Evolutionary conservation across 768 basidiomycete genomes (phyloP).

Genomic region (Boletellus ananiceps): DNA sequence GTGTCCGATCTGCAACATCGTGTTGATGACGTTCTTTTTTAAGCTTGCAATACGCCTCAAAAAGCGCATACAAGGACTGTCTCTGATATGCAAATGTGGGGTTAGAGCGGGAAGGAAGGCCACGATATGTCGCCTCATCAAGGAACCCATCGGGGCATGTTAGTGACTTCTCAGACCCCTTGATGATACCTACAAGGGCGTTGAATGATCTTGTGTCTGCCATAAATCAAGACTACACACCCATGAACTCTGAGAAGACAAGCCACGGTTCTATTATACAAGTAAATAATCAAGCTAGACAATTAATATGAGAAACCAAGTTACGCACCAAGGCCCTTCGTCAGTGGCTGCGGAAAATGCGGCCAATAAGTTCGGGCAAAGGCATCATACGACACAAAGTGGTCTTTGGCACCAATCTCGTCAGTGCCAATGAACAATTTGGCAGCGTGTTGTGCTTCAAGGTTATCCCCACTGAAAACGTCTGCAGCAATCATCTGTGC

Average conservation of each 20-base stretch:
- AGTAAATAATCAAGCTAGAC: background rate
- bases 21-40: constrained; percentile 41
- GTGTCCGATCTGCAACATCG: constrained; percentile 64
- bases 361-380: constrained; percentile 58
- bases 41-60: constrained; percentile 44
- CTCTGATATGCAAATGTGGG: constrained; percentile 52
- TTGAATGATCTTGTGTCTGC: background rate
- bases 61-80: constrained; percentile 47
- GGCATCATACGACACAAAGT: constrained; percentile 41
- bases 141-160: constrained; percentile 35
- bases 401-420: constrained; percentile 17
- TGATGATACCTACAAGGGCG: constrained; percentile 47
- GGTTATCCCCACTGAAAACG: constrained; percentile 7
- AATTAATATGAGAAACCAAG: background rate
- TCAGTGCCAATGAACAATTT: constrained; percentile 12
- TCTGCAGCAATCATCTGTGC: constrained; percentile 27
- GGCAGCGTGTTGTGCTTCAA: background rate
- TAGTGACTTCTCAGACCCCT: constrained; percentile 59
- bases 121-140: constrained; percentile 40
- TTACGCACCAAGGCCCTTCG: constrained; percentile 48
- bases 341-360: constrained; percentile 47
- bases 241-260: constrained; percentile 64
- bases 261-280: constrained; percentile 48
- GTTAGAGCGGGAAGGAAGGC: constrained; percentile 48
- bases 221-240: constrained; percentile 27